Evolutionary conservation across 352 stramenopile genomes (phyloP).

Genomic region (Elongisporangium anandrum): DNA sequence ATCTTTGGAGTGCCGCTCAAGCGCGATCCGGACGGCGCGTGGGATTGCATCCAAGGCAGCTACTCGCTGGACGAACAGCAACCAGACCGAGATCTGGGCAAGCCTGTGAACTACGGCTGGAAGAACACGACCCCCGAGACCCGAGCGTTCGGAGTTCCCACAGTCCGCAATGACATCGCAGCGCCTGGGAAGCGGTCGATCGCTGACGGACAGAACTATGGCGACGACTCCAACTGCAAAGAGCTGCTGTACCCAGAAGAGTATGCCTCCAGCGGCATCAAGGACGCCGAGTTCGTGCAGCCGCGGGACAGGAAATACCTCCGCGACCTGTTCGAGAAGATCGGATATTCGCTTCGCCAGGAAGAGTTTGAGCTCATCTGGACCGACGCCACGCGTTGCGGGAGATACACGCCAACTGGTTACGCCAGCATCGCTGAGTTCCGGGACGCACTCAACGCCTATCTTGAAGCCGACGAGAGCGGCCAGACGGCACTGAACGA

Average conservation of each 20-base stretch:
- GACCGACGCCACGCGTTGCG: conserved; percentile 34
- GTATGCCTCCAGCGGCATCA: conserved; percentile 74
- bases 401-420: conserved; percentile 37
- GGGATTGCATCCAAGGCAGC: conserved; percentile 77
- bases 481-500: conserved; percentile 36
- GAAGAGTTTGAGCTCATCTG: conserved; percentile 76
- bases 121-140: conserved; percentile 63
- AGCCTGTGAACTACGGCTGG: conserved; percentile 81
- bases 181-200: conserved; percentile 67
- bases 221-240: conserved; percentile 75
- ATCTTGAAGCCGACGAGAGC: conserved; percentile 43
- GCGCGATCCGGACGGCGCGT: conserved; percentile 49
- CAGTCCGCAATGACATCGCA: conserved; percentile 82
- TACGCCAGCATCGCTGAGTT: conserved; percentile 62
- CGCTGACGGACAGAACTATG: conserved; percentile 90
- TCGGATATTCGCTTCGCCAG: conserved; percentile 52
- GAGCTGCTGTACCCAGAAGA: conserved; percentile 83
- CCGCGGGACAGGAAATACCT: conserved; percentile 56
- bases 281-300: conserved; percentile 82
- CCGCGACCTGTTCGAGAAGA: conserved; percentile 59
- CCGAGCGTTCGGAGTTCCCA: conserved; percentile 78
- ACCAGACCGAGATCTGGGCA: conserved; percentile 78
- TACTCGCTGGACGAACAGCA: conserved; percentile 82
- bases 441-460: conserved; percentile 71
- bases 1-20: conserved; percentile 53